Percentiles rank a stretch among this genome's conserved stretches.
phyloP scores from a whole-genome alignment of 2,329 filamentous ascomycete genomes.

The Chalara sp. region DNA sequence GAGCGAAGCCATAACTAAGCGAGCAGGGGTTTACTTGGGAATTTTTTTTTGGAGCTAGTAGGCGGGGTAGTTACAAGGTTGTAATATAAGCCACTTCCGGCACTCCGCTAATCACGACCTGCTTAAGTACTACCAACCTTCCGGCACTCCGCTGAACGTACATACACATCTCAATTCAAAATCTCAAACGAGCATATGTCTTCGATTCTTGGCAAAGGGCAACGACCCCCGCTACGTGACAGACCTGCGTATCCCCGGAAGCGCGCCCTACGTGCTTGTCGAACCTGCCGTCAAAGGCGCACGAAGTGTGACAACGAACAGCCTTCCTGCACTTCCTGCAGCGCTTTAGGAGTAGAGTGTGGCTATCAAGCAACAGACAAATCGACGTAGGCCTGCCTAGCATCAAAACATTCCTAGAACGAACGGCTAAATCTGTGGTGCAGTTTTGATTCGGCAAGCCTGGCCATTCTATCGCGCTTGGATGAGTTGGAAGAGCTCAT shows the following conservation, averaged over 20 bases:
- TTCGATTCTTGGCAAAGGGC: too few relatives aligned
- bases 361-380: slow-evolving; percentile 10
- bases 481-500: slow-evolving; percentile 10
- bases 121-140: too few relatives aligned
- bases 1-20: too few relatives aligned
- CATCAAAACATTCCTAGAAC: not conserved
- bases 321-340: slow-evolving; percentile 26
- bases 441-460: slow-evolving; percentile 10
- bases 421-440: not conserved
- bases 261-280: slow-evolving; percentile 27
- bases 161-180: too few relatives aligned
- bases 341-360: slow-evolving; percentile 27
- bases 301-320: slow-evolving; percentile 29
- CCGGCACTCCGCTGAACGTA: too few relatives aligned
- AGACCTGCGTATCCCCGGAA: slow-evolving; percentile 19
- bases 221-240: not conserved
- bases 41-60: too few relatives aligned
- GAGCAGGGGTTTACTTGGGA: too few relatives aligned
- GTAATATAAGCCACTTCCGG: too few relatives aligned
- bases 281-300: slow-evolving; percentile 25
- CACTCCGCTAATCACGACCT: too few relatives aligned
- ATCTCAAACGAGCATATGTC: too few relatives aligned
- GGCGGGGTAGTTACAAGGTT: too few relatives aligned
- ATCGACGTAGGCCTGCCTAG: slow-evolving; percentile 10
- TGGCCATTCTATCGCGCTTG: slow-evolving; percentile 10